phyloP scores from a whole-genome alignment of 1,284 basidiomycete genomes.

The Boletellus deceptivus region DNA sequence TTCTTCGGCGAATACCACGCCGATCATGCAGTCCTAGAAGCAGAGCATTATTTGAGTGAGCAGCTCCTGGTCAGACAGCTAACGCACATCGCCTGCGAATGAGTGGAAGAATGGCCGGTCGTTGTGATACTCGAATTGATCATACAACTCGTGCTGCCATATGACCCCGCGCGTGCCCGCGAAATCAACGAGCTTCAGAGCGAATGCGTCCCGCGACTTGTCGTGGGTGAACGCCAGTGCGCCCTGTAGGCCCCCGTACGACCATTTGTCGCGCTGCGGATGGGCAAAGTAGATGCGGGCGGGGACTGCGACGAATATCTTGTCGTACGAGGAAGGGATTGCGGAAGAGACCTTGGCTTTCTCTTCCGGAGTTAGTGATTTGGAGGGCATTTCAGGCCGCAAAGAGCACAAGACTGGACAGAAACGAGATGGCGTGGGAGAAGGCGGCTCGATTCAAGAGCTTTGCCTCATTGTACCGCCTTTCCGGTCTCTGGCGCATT shows the following conservation, averaged over 20 bases:
- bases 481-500: too few relatives aligned
- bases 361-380: conserved; percentile 70
- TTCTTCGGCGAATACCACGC: conserved; percentile 89
- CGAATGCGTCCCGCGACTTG: conserved; percentile 54
- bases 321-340: conserved; percentile 62
- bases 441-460: too few relatives aligned
- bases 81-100: conserved; percentile 87
- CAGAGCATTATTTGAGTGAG: neutral
- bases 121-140: conserved; percentile 80
- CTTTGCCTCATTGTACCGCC: too few relatives aligned
- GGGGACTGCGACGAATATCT: conserved; percentile 77
- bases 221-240: conserved; percentile 75
- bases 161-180: conserved; percentile 82
- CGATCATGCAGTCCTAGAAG: conserved; percentile 79
- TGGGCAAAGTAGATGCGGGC: conserved; percentile 87
- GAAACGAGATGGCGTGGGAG: neutral
- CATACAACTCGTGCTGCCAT: conserved; percentile 94
- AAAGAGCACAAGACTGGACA: neutral
- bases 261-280: conserved; percentile 75
- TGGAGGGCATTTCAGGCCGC: conserved; percentile 58
- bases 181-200: conserved; percentile 81
- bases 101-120: conserved; percentile 94
- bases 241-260: conserved; percentile 83
- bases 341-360: conserved; percentile 74
- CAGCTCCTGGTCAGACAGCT: neutral